Evolutionary conservation across 2,329 filamentous ascomycete species (phyloP).

Genomic region (Clonostachys chloroleuca): DNA sequence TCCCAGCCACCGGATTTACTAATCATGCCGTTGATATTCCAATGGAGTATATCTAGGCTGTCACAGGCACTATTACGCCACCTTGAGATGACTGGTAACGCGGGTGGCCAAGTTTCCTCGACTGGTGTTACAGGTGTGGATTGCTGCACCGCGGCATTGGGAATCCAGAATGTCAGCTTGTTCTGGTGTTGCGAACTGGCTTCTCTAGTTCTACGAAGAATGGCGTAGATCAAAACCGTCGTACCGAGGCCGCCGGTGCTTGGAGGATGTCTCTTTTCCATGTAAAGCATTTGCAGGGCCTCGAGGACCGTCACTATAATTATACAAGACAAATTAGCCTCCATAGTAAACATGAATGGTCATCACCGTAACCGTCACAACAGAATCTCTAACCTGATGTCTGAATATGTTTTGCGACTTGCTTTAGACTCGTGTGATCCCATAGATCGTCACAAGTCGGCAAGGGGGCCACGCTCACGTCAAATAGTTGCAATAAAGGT

Average conservation of each 20-base stretch:
- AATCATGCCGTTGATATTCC: constrained; percentile 46
- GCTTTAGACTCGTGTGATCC: background rate
- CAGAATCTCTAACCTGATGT: background rate
- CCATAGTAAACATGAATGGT: background rate
- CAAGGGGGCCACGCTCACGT: constrained; percentile 5
- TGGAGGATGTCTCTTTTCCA: constrained; percentile 22
- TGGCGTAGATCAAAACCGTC: constrained; percentile 24
- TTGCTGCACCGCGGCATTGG: constrained; percentile 3
- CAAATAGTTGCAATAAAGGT: constrained; percentile 4
- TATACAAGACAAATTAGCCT: background rate
- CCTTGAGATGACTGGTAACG: background rate
- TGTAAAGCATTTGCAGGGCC: constrained; percentile 22
- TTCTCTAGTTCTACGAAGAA: constrained; percentile 23
- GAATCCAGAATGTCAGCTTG: constrained; percentile 18
- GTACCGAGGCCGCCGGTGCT: constrained; percentile 25
- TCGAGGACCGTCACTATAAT: constrained; percentile 9
- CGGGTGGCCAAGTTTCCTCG: constrained; percentile 7
- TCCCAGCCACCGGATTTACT: constrained; percentile 41
- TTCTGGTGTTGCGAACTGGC: constrained; percentile 16
- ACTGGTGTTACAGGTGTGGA: background rate
- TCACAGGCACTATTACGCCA: constrained; percentile 38
- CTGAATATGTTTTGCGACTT: background rate
- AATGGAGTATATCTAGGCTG: constrained; percentile 48
- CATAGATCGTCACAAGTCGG: constrained; percentile 3
- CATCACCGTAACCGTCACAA: background rate